Evolutionary conservation across 2,329 filamentous ascomycete genomes (phyloP).

Genomic region (Pseudocercospora macadamiae): DNA sequence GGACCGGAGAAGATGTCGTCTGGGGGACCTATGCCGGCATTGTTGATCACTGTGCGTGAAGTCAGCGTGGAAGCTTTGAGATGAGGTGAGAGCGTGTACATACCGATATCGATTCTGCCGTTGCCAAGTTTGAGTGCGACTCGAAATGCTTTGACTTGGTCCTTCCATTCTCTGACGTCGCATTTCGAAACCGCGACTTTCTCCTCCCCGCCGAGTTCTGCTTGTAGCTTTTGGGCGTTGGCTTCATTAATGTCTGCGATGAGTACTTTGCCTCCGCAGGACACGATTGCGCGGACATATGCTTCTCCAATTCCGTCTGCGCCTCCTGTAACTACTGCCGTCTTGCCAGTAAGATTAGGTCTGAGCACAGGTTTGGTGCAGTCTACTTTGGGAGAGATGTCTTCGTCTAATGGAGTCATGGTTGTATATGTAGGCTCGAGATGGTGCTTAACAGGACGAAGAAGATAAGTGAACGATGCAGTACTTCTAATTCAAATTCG

Average conservation of each 20-base stretch:
- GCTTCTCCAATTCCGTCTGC: slow-evolving; percentile 42
- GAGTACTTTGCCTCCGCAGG: slow-evolving; percentile 23
- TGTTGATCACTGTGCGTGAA: slow-evolving; percentile 5
- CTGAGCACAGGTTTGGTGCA: slow-evolving; percentile 34
- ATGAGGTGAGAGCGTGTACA: not conserved
- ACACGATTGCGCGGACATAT: slow-evolving; percentile 34
- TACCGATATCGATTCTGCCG: not conserved
- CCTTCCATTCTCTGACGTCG: slow-evolving; percentile 32
- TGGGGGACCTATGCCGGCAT: slow-evolving; percentile 29
- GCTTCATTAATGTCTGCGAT: not conserved
- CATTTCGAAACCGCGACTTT: slow-evolving; percentile 33
- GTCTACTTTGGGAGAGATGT: not conserved
- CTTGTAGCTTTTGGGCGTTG: not conserved
- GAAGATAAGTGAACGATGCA: no score
- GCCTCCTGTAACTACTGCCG: slow-evolving; percentile 52
- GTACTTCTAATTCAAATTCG: no score
- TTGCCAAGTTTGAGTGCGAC: not conserved
- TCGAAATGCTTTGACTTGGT: slow-evolving; percentile 32
- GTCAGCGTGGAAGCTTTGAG: not conserved
- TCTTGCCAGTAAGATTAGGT: slow-evolving; percentile 45
- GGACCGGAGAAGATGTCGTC: slow-evolving; percentile 39
- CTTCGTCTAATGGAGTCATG: not conserved
- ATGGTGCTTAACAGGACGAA: no score
- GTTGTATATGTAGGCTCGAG: not conserved
- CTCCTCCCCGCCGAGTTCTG: not conserved